These are phyloP conservation scores for Lycium barbarum DNA, from an alignment of 257 asterid species.

Conservation along the genomic window DNA sequence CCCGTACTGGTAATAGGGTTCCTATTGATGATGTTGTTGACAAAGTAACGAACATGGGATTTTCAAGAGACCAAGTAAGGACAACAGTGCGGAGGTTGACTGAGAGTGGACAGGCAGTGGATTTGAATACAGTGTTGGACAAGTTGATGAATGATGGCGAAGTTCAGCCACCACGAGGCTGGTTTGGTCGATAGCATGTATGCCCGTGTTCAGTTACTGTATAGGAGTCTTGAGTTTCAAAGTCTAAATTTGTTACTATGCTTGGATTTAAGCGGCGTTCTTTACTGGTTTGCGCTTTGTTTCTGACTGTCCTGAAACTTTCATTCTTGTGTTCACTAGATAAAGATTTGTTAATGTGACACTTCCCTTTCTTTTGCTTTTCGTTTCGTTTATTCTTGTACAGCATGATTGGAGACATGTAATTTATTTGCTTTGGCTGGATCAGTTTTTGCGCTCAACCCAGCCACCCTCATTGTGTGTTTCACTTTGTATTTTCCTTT, in stretches of 20 bases:
- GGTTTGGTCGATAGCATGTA: conserved; percentile 68
- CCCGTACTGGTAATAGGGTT: conserved; percentile 74
- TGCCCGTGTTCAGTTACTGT: conserved; percentile 40
- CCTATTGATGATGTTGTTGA: conserved; percentile 96
- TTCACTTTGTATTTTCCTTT: background rate
- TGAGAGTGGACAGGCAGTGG: conserved; percentile 93
- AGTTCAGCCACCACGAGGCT: conserved; percentile 68
- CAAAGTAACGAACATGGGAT: conserved; percentile 92
- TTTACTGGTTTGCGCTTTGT: background rate
- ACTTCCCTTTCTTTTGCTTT: background rate
- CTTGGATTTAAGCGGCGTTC: background rate
- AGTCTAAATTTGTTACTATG: background rate
- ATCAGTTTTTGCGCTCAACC: background rate
- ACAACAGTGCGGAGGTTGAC: conserved; percentile 84
- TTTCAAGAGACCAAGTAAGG: conserved; percentile 85
- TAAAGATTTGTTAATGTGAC: conserved; percentile 29
- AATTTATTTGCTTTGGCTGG: background rate
- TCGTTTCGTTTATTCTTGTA: conserved; percentile 7
- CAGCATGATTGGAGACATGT: conserved; percentile 1
- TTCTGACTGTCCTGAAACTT: background rate
- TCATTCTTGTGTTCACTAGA: conserved; percentile 33
- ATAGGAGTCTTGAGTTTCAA: conserved; percentile 39
- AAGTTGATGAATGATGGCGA: conserved; percentile 93
- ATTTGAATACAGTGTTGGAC: conserved; percentile 87
- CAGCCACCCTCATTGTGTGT: background rate